These are phyloP conservation scores for Oryza nivara DNA, from an alignment of 176 grass and related monocot genomes.

Conservation along the genomic window DNA sequence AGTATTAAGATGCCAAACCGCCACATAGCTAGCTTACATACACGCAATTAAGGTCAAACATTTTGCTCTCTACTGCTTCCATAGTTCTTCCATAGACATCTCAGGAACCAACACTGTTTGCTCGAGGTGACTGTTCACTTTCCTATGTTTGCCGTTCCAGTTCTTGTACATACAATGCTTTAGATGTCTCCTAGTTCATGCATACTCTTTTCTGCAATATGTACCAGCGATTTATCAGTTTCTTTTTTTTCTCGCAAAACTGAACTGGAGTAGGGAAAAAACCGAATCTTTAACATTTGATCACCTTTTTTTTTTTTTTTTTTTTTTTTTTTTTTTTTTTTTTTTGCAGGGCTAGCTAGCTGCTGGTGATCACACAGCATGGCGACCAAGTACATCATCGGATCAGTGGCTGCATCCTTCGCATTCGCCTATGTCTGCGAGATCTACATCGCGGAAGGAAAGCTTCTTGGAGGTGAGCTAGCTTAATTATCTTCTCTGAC, in stretches of 20 bases:
- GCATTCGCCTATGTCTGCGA: slow-evolving; percentile 30
- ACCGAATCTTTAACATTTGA: neutral
- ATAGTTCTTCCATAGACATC: neutral
- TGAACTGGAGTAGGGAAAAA: neutral
- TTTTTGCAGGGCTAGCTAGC: neutral
- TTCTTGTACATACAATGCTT: neutral
- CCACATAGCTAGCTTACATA: neutral
- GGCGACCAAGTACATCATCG: slow-evolving; percentile 31
- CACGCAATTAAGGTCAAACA: neutral
- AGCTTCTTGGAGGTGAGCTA: slow-evolving; percentile 23
- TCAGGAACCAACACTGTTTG: neutral
- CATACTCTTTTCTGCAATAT: neutral
- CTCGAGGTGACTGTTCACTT: neutral
- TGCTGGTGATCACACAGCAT: neutral
- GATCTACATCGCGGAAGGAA: slow-evolving; percentile 16
- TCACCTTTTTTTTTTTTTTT: neutral
- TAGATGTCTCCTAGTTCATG: no score
- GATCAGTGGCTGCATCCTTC: slow-evolving; percentile 24
- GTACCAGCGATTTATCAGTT: neutral
- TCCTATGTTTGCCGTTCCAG: neutral
- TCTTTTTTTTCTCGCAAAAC: neutral
- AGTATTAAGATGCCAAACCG: neutral
- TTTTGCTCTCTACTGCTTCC: neutral
- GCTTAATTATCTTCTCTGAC: neutral
- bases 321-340: fast-evolving